These are phyloP conservation scores for Fusarium beomiforme DNA, from an alignment of 2,329 filamentous ascomycete species.

Conservation along the genomic window DNA sequence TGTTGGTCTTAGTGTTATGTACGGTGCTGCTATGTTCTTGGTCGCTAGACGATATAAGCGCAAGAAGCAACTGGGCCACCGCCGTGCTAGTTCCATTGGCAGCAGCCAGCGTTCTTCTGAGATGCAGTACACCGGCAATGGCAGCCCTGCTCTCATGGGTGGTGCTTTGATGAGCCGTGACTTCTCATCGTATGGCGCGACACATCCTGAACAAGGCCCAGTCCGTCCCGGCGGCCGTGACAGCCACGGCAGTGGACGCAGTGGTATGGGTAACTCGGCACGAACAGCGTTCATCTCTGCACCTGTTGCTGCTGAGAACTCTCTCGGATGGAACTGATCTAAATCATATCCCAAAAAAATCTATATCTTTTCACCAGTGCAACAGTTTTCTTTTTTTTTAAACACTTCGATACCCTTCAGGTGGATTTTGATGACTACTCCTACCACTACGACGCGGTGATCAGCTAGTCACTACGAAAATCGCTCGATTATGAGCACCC, in stretches of 20 bases:
- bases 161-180: constrained; percentile 70
- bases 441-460: constrained; percentile 35
- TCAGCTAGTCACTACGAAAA: constrained; percentile 11
- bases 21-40: constrained; percentile 94
- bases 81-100: constrained; percentile 78
- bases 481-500: constrained; percentile 27
- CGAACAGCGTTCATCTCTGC: constrained; percentile 80
- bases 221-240: constrained; percentile 55
- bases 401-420: constrained; percentile 49
- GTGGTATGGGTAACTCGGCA: constrained; percentile 63
- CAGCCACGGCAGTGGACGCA: constrained; percentile 73
- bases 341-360: constrained; percentile 17
- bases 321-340: constrained; percentile 88
- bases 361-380: constrained; percentile 36
- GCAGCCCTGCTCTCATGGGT: constrained; percentile 74
- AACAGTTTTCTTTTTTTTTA: constrained; percentile 42
- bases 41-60: constrained; percentile 90
- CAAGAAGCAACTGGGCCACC: constrained; percentile 80
- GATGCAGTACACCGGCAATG: constrained; percentile 61
- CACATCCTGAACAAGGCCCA: constrained; percentile 41
- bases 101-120: constrained; percentile 58
- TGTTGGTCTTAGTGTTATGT: constrained; percentile 82
- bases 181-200: constrained; percentile 64
- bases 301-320: constrained; percentile 93
- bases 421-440: constrained; percentile 42